Percentiles rank a stretch among this genome's conserved stretches.
Conservation (phyloP, 2,329 filamentous ascomycete species). For the Cladorrhinum sp. region DNA sequence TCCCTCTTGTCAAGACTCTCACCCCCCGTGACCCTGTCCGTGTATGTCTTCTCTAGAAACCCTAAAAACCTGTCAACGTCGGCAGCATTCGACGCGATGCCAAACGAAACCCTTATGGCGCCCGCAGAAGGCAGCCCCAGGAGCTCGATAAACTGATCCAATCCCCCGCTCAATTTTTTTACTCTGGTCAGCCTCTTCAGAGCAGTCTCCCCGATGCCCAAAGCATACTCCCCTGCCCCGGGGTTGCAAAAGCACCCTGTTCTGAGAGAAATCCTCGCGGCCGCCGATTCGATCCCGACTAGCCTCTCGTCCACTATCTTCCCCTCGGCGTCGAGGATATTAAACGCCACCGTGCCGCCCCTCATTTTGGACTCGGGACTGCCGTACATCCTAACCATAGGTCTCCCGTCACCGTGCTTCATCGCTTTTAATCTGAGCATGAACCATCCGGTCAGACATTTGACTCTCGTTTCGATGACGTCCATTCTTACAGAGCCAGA, state of each 20-base stretch:
- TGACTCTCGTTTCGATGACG: constrained; percentile 32
- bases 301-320: constrained; percentile 37
- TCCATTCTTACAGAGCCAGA: constrained; percentile 27
- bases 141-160: constrained; percentile 27
- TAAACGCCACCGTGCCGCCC: constrained; percentile 40
- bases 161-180: not conserved
- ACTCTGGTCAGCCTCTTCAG: constrained; percentile 11
- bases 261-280: constrained; percentile 36
- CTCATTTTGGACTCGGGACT: constrained; percentile 27
- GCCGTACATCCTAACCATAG: constrained; percentile 37
- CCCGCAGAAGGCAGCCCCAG: constrained; percentile 30
- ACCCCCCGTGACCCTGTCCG: constrained; percentile 27
- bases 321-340: constrained; percentile 35
- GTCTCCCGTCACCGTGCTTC: constrained; percentile 33
- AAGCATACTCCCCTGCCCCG: constrained; percentile 36
- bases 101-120: constrained; percentile 40
- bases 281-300: constrained; percentile 34
- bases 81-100: constrained; percentile 34
- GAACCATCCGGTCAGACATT: constrained; percentile 38
- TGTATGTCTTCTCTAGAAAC: constrained; percentile 34
- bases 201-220: constrained; percentile 27
- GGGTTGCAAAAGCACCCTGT: constrained; percentile 45
- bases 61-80: constrained; percentile 38
- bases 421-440: constrained; percentile 32
- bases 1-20: not conserved